Evolutionary conservation across 192 early-diverging fungal species (phyloP), one percentile per base, ranked within the genome.

Genomic region (Coemansia sp.): DNA sequence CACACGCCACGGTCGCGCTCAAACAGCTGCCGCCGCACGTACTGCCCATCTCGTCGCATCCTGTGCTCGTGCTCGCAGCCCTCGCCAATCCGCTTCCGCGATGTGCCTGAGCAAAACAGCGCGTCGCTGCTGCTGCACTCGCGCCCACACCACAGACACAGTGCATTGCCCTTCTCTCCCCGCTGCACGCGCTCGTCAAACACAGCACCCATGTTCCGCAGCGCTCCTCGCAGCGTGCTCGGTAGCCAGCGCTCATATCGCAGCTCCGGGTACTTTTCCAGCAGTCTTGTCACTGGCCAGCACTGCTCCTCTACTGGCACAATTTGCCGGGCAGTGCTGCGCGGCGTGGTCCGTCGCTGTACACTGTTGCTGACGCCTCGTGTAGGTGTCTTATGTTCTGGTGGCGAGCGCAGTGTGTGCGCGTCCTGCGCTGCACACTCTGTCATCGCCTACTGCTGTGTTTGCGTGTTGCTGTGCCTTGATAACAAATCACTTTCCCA

Each of bases 21-120:
- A 28, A 63, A 54, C 53, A 78, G 68, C 56, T 72, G 69, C 41
- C 31, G 23, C 3, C 75, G 59, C n/a, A 72, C 75, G 35, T 78
- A 78, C 21, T 71, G 64, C 56, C 53, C 55, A 39, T 68, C 63
- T 9, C 65, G 53, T 2, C 75, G 68, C 52, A 78, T 51, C 1
- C 69, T 63, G 57, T 71, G 69, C 53, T 78, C 75, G 49, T 78
- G 75, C 40, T 63, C 64, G 42, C 73, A 76, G 45, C 71, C 71
- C 49, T 74, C 57, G 47, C 61, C 71, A 46, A 64, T 63, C 35
- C 47, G 33, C 6, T 48, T 23, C 0, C 15, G 49, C 41, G 28
- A 31, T 15, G 14, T 23, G 3, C 42, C 10, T 6, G 48, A 5
- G 50, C 74, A 78, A 49, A 70, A 78, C 36, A 78, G 38, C 16